Conservation (phyloP, 208 protist genomes). For the Trypanosoma melophagium region DNA sequence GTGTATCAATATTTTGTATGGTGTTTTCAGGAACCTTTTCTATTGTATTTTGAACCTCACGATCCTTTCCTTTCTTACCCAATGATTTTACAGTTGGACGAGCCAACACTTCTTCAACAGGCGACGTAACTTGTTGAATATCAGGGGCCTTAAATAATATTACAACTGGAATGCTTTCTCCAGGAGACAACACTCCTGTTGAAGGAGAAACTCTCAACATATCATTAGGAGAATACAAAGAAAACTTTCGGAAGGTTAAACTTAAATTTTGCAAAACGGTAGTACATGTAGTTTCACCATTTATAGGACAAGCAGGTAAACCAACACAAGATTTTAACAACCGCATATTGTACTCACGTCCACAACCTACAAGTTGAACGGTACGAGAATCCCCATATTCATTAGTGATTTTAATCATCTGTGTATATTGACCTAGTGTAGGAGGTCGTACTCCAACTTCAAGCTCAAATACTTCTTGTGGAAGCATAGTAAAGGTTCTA, state of each 20-base stretch:
- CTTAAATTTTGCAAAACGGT: constrained; percentile 36
- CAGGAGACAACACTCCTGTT: constrained; percentile 29
- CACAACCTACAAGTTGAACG: constrained; percentile 34
- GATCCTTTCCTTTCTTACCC: constrained; percentile 21
- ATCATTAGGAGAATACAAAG: constrained; percentile 23
- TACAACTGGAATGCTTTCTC: constrained; percentile 33
- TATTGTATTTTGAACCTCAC: constrained; percentile 11
- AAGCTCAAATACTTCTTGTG: constrained; percentile 37
- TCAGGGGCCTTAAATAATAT: constrained; percentile 31
- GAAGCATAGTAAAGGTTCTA: constrained; percentile 27
- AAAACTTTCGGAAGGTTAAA: constrained; percentile 27
- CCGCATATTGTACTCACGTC: constrained; percentile 17
- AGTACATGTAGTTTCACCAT: constrained; percentile 27
- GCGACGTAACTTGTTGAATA: neutral
- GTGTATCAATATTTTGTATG: neutral
- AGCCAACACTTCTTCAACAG: constrained; percentile 15
- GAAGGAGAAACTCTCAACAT: constrained; percentile 37
- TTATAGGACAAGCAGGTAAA: constrained; percentile 41
- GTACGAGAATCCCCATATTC: constrained; percentile 44
- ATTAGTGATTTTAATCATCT: constrained; percentile 41
- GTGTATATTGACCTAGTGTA: constrained; percentile 35
- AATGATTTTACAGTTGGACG: constrained; percentile 15
- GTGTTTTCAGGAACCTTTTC: constrained; percentile 4
- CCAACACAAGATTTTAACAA: constrained; percentile 38
- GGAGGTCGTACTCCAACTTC: constrained; percentile 39